Evolutionary conservation across 2,329 filamentous ascomycete species (phyloP).

Genomic region (Blastomyces silverae): DNA sequence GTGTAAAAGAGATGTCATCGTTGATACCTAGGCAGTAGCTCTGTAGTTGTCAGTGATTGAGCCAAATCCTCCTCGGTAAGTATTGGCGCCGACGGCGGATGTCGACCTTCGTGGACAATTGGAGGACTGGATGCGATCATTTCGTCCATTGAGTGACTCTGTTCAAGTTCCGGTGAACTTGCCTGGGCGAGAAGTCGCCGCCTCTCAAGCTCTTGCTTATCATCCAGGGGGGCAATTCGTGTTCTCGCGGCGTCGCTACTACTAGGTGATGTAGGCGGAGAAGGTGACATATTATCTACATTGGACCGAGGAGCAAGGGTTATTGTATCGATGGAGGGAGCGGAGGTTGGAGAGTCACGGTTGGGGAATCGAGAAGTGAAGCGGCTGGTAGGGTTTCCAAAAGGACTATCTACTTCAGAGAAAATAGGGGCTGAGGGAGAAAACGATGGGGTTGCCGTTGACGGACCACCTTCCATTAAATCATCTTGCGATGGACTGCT

Average conservation of each 20-base stretch:
- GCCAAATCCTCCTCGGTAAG: constrained; percentile 51
- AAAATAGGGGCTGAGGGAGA: constrained; percentile 42
- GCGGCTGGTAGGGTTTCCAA: neutral
- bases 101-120: neutral
- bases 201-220: constrained; percentile 72
- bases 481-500: constrained; percentile 60
- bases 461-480: constrained; percentile 39
- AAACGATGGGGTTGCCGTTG: constrained; percentile 32
- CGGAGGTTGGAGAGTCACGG: constrained; percentile 21
- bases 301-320: constrained; percentile 20
- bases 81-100: constrained; percentile 40
- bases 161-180: constrained; percentile 48
- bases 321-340: constrained; percentile 29
- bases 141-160: constrained; percentile 20
- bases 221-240: constrained; percentile 45
- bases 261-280: constrained; percentile 28
- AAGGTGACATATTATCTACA: constrained; percentile 4
- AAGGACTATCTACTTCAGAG: constrained; percentile 47
- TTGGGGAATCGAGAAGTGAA: constrained; percentile 10
- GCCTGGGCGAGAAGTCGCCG: constrained; percentile 57
- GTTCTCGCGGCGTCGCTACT: constrained; percentile 30
- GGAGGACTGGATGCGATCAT: constrained; percentile 6
- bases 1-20: constrained; percentile 26
- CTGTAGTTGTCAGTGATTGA: constrained; percentile 33
- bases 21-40: constrained; percentile 42